These are phyloP conservation scores for Obelidium mucronatum DNA, from an alignment of 192 early-diverging fungal species.

Conservation along the genomic window DNA sequence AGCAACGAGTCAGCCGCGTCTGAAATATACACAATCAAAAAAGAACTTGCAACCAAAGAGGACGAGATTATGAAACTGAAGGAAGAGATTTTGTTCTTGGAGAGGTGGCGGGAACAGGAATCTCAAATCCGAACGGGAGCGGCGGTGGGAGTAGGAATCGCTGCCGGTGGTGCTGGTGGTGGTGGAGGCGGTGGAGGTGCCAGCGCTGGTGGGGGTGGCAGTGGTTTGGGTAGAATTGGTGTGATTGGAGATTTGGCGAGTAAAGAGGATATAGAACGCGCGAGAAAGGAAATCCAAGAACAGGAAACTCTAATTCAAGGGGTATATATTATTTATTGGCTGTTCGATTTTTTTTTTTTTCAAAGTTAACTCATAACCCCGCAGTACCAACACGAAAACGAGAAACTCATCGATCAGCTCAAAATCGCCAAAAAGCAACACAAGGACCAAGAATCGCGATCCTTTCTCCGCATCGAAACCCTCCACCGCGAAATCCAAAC, in stretches of 20 bases:
- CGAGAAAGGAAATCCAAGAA: conserved; percentile 35
- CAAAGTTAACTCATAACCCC: background rate
- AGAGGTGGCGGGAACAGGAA: conserved; percentile 37
- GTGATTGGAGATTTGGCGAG: background rate
- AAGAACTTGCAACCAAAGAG: background rate
- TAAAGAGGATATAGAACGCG: conserved; percentile 26
- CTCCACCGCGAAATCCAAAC: conserved; percentile 31
- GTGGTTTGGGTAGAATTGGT: background rate
- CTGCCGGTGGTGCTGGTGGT: background rate
- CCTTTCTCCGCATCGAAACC: conserved; percentile 33
- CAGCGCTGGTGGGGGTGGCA: too few species aligned
- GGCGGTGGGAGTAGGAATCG: background rate
- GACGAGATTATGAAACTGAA: conserved; percentile 7
- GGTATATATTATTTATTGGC: conserved; percentile 8
- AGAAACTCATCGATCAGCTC: conserved; percentile 35
- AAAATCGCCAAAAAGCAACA: conserved; percentile 13
- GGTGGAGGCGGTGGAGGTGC: background rate
- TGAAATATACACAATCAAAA: conserved; percentile 9
- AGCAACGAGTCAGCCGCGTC: background rate
- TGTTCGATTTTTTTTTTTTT: background rate
- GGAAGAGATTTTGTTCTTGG: conserved; percentile 35
- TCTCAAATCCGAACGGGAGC: conserved; percentile 5
- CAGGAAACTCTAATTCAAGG: conserved; percentile 39
- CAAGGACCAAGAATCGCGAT: conserved; percentile 36
- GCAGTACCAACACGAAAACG: conserved; percentile 43